A percentile compares a stretch with the other conserved stretches of the same genome.
Conservation (phyloP, 2,329 filamentous ascomycete species). For the Cephalotrichum gorgonifer region DNA sequence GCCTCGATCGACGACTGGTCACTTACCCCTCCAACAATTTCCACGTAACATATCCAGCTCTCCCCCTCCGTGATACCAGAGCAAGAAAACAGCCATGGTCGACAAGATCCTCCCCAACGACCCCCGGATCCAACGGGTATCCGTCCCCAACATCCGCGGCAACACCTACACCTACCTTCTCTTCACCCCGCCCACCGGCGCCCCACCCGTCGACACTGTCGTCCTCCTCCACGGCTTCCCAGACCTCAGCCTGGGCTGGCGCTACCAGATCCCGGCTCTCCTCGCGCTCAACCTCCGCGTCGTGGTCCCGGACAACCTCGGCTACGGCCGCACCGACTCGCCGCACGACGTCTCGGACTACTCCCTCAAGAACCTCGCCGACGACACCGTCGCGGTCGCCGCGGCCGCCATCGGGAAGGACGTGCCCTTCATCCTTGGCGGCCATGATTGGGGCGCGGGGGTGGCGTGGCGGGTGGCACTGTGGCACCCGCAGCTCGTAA, state of each 20-base stretch:
- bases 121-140: slow-evolving; percentile 52
- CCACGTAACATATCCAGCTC: too few species aligned
- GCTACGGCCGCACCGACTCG: slow-evolving; percentile 69
- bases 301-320: slow-evolving; percentile 76
- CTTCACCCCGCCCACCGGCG: slow-evolving; percentile 31
- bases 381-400: slow-evolving; percentile 66
- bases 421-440: slow-evolving; percentile 64
- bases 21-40: too few species aligned
- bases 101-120: slow-evolving; percentile 37
- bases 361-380: slow-evolving; percentile 59
- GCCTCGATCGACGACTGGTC: too few species aligned
- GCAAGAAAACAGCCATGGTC: neutral
- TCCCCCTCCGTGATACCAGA: too few species aligned
- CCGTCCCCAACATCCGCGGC: slow-evolving; percentile 42
- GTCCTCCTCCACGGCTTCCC: slow-evolving; percentile 67
- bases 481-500: slow-evolving; percentile 63
- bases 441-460: slow-evolving; percentile 86
- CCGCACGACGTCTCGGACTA: slow-evolving; percentile 54
- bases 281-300: slow-evolving; percentile 64
- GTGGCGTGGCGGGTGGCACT: slow-evolving; percentile 66
- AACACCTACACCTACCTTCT: slow-evolving; percentile 58
- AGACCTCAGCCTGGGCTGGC: slow-evolving; percentile 77
- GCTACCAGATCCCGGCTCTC: slow-evolving; percentile 75
- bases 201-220: slow-evolving; percentile 33
- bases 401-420: slow-evolving; percentile 36